Base-by-base conservation (phyloP, 2,329 filamentous ascomycete genomes). In the Aspergillus flavus region DNA sequence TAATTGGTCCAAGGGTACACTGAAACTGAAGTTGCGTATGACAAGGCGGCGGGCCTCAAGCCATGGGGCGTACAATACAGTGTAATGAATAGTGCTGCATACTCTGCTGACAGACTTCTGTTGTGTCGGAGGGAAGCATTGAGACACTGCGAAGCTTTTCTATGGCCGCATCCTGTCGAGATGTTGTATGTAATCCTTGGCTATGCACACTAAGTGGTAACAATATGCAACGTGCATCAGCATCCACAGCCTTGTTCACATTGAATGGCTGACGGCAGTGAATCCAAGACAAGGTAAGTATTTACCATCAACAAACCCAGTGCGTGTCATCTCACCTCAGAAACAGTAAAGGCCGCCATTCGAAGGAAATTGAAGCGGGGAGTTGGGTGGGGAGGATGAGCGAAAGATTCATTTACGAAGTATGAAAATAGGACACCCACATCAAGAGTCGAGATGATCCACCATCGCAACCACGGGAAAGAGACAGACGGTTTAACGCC, bases 41-140 rank as follows among this genome's bases (percentile, higher is more conserved):
- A 59, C 57, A 59, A 59, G 57, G 50, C n/a, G 46, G 57, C 28
- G 28, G 48, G 30, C 48, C 48, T 52, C 48, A 52, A 52, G 28
- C 48, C 48, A 34, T 34, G 48, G 16, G 48, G 48, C 48, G 48
- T 32, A 52, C 48, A 52, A n/a, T 34, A 50, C 46, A n/a, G 28
- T 32, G 48, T 52, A 52, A 19, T 52, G 14, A 7, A 32, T n/a
- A 52, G 48, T 52, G 48, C 30, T 30, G 48, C 48, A 52, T 34
- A 10, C 19, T 52, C 28, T 52, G 48, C 48, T 52, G 28, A 52
- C 48, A 12, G 26, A 52, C 26, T 52, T n/a, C 7, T 10, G 28
- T 32, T 32, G 30, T 52, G 30, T n/a, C 48, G 48, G 28, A 52
- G 19, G 30, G n/a, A 52, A 21, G 28, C 4, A 52, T 34, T 52